These are phyloP conservation scores for Leucocoprinus birnbaumii DNA, from an alignment of 768 basidiomycete species.

Conservation along the genomic window DNA sequence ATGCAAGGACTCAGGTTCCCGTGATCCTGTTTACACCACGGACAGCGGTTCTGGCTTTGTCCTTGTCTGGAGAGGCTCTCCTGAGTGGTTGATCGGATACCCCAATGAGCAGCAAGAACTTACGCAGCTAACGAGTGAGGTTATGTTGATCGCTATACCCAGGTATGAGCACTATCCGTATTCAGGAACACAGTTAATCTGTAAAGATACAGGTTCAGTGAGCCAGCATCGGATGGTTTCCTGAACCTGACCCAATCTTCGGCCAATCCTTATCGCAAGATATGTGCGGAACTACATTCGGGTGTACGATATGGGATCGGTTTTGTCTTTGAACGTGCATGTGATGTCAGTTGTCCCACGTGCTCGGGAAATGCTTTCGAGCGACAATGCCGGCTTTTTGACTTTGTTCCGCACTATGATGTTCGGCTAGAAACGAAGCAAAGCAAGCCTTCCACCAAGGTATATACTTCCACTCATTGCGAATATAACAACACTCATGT, in stretches of 20 bases:
- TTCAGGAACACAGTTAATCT: slow-evolving; percentile 1
- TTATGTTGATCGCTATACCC: slow-evolving; percentile 82
- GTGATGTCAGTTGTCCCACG: slow-evolving; percentile 60
- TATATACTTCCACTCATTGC: slow-evolving; percentile 18
- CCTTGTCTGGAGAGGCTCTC: slow-evolving; percentile 77
- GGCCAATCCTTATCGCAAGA: slow-evolving; percentile 50
- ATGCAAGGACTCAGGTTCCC: slow-evolving; percentile 79
- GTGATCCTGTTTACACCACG: slow-evolving; percentile 71
- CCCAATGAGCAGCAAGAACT: slow-evolving; percentile 73
- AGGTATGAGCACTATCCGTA: slow-evolving; percentile 49
- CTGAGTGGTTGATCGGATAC: slow-evolving; percentile 66
- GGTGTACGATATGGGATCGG: slow-evolving; percentile 89
- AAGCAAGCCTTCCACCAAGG: slow-evolving; percentile 41
- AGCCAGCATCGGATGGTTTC: slow-evolving; percentile 20
- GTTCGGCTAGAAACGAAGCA: slow-evolving; percentile 60
- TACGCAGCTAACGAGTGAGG: slow-evolving; percentile 78
- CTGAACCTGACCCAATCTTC: slow-evolving; percentile 19
- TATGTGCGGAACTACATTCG: slow-evolving; percentile 80
- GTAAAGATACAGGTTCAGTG: slow-evolving; percentile 5
- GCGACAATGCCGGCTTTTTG: slow-evolving; percentile 76
- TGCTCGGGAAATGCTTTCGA: slow-evolving; percentile 66
- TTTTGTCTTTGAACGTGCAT: slow-evolving; percentile 78
- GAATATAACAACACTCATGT: neutral
- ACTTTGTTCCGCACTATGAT: slow-evolving; percentile 78
- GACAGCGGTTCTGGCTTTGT: slow-evolving; percentile 85